Evolutionary conservation across 352 stramenopile species (phyloP).

Genomic region (Globisporangium rhizosaccharum): DNA sequence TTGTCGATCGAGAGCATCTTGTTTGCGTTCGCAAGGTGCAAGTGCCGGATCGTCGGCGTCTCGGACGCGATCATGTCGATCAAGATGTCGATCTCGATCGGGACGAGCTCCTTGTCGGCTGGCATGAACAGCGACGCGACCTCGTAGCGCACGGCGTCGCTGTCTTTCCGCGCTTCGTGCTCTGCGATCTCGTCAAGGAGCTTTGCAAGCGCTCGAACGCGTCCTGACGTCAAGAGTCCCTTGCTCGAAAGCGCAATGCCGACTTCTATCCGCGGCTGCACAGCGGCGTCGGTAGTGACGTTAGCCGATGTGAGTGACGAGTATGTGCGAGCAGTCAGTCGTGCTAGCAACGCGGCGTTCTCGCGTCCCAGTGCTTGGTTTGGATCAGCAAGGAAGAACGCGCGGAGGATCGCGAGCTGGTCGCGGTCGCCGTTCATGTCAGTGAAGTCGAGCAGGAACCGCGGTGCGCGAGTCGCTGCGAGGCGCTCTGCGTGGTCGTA

Average conservation of each 20-base stretch:
- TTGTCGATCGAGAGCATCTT: neutral
- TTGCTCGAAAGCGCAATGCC: neutral
- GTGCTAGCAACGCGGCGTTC: neutral
- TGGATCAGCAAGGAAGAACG: neutral
- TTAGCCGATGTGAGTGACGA: neutral
- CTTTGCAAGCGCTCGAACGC: neutral
- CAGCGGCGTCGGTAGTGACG: neutral
- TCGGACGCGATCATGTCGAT: constrained; percentile 6
- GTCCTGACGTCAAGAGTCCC: neutral
- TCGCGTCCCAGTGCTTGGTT: neutral
- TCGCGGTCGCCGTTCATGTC: neutral
- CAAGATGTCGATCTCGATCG: constrained; percentile 1
- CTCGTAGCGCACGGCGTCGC: neutral
- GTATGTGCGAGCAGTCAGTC: neutral
- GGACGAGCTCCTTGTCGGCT: neutral
- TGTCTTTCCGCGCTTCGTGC: neutral
- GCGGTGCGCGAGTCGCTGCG: neutral
- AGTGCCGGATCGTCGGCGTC: constrained; percentile 1
- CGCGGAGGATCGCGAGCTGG: neutral
- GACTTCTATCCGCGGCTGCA: neutral
- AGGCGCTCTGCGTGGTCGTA: constrained; percentile 2
- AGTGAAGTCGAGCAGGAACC: constrained; percentile 1
- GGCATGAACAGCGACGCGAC: constrained; percentile 1
- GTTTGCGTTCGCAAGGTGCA: neutral
- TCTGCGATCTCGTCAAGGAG: constrained; percentile 1